These are phyloP conservation scores for Chrysosporium keratinophilum DNA, from an alignment of 2,329 filamentous ascomycete species.

Conservation along the genomic window DNA sequence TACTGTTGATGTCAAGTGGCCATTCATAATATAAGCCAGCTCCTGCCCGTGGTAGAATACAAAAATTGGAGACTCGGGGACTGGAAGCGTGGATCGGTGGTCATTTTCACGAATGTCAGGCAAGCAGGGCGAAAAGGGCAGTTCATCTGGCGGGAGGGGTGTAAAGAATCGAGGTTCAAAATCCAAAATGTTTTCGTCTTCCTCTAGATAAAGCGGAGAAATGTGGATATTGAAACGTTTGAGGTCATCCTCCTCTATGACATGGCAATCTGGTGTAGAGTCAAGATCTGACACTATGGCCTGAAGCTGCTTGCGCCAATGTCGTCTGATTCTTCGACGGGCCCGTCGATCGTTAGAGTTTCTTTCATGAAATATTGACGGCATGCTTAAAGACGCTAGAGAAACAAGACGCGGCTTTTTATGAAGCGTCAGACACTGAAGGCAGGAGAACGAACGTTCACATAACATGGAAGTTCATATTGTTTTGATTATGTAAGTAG, in stretches of 20 bases:
- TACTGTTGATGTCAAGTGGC: no score
- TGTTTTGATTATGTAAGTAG: no score
- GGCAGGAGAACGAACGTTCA: no score
- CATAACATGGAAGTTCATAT: no score
- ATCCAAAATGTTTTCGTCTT: neutral
- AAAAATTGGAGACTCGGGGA: no score
- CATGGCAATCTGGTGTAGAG: neutral
- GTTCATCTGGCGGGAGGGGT: neutral
- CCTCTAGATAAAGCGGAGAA: neutral
- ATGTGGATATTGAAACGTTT: neutral
- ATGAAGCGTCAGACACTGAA: no score
- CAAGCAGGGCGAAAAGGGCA: neutral
- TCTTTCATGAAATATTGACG: neutral
- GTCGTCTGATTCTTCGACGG: neutral
- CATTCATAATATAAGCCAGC: no score
- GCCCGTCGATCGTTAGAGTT: neutral
- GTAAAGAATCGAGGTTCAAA: neutral
- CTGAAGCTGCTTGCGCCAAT: neutral
- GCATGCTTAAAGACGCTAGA: no score
- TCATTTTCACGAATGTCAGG: no score
- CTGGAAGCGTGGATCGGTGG: no score
- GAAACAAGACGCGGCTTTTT: no score
- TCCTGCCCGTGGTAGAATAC: no score
- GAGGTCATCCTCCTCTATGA: neutral
- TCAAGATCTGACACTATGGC: neutral